Base-by-base conservation (phyloP, 2,329 filamentous ascomycete genomes). In the Penicillium hordei region DNA sequence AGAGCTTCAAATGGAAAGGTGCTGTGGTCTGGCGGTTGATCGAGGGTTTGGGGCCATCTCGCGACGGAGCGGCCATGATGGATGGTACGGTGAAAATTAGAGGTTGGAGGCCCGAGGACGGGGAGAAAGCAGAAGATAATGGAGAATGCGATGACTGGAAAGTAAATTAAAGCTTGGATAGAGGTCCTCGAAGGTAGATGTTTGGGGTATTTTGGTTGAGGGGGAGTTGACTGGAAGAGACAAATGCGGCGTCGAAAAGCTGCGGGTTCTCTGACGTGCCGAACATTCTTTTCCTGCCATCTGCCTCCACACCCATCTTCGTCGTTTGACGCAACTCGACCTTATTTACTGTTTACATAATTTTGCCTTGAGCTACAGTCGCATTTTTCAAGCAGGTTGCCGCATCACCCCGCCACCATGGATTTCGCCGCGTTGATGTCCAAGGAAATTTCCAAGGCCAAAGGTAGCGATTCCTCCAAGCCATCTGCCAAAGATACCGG, bases 391-490 rank as follows among this genome's bases (percentile, higher is more conserved):
- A 12, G 33, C 48, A 46, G 34, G 29, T 44, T 6, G 34, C 52
- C 55, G 48, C 36, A 17, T 23, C 17, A 45, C 48, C 33, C 34
- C 42, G 34, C 58, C 71, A 81, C 60, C 65, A 99, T 99, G 94
- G 93, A 99, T 76, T 99, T 99, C 80, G 92, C 92, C 60, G 86
- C 91, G 36, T 81, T 99, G 48, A 96, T 99, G 91, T 87, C 90
- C 69, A 89, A 91, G 72, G 92, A 96, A 76, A 94, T 99, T 70
- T 86, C 90, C 69, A 95, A 94, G 75, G 82, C 88, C 65, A 91
- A 91, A 75, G 77, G 83, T 54, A 65, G 76, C 42, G 65, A 77
- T 52, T 62, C 75, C 17, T 52, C 50, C 65, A 60, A 66, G 61
- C 55, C 71, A 43, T 54, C 69, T 38, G 55, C 44, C 13, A 23